Base-by-base conservation (phyloP, 208 protist species). In the Trypanosoma rangeli region DNA sequence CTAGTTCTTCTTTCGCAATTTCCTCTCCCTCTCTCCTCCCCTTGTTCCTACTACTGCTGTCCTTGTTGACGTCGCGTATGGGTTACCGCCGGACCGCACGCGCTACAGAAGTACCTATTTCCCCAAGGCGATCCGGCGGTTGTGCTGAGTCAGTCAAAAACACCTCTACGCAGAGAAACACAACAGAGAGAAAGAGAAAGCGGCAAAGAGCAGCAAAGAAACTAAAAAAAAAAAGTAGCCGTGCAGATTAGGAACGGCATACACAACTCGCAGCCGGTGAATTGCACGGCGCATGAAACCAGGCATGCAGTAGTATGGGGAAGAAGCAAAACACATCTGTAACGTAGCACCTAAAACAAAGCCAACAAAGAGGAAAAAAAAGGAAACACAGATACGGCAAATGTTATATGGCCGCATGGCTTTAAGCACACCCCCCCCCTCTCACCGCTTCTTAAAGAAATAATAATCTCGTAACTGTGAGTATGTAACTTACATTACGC, bases 101-200 rank as follows among this genome's bases (percentile, higher is more conserved):
- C 42, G 15, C 3, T 16, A 37, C 15, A 46, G 15, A 46, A n/a
- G n/a, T 46, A 18, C 15, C 3, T 9, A 37, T 46, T 16, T 9
- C 13, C 42, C 3, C 42, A 1, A 10, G 42, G 12, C 42, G 13
- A 46, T 10, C 15, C 42, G 42, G 42, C 42, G 3, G 42, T 46
- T 46, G 42, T 5, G 42, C 8, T 3, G 15, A 1, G 42, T 16
- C 8, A 4, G 35, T 9, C 55, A 1, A 29, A 22, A 37, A 9
- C 55, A 20, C 31, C 55, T n/a, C 55, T 20, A 2, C 16, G 8
- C 26, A n/a, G 12, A 12, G 28, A 22, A n/a, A 22, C 29, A 46
- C 56, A 67, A 64, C 64, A 70, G 63, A 64, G 24, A 53, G 48
- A 59, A 53, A 60, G 31, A 75, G 35, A 8, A 63, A 26, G 33